Evolutionary conservation across 352 stramenopile genomes (phyloP), one percentile per base, ranked within the genome.

Genomic region (Phytopythium delawarense): DNA sequence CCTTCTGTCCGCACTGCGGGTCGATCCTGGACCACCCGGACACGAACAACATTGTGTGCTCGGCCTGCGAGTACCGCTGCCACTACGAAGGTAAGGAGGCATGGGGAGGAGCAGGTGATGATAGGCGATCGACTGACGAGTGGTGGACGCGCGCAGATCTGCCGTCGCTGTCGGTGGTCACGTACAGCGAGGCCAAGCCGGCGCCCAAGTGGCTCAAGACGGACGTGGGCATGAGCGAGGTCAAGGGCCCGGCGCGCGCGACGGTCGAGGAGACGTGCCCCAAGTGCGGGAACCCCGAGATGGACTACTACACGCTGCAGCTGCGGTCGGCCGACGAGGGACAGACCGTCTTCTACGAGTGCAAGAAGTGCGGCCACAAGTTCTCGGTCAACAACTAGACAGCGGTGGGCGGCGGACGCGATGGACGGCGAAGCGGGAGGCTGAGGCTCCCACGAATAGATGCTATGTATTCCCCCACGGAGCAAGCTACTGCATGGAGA

Each of bases 281-380:
- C 44, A 98, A 99, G 77, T 99, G 98, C 69, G 86, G 80, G 62
- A 94, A 98, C 74, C 88, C 81, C 12, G 87, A 99, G 76, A 98
- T 99, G 74, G 93, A 98, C 70, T 99, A 99, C 81, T 99, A 99
- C 74, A 99, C 98, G 64, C 95, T 99, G 75, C 98, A 99, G 79
- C 76, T 99, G 68, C 87, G 98, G 64, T 98, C 91, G 52, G 98
- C 98, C 23, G 98, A 99, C 89, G 98, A 99, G 84, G 98, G 98
- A 16, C 97, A 99, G 75, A 99, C 98, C 45, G 97, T 99, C 11
- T 99, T 99, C 77, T 99, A 99, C 78, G 97, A 99, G 81, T 99
- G 98, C 78, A 96, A 96, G 73, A 97, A 98, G 65, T 99, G 98
- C 63, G 87, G 87, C 37, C 84, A 93, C 78, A 91, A 92, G 68